Evolutionary conservation across 129 eudicot species (phyloP).

Genomic region (Escallonia herrerae): DNA sequence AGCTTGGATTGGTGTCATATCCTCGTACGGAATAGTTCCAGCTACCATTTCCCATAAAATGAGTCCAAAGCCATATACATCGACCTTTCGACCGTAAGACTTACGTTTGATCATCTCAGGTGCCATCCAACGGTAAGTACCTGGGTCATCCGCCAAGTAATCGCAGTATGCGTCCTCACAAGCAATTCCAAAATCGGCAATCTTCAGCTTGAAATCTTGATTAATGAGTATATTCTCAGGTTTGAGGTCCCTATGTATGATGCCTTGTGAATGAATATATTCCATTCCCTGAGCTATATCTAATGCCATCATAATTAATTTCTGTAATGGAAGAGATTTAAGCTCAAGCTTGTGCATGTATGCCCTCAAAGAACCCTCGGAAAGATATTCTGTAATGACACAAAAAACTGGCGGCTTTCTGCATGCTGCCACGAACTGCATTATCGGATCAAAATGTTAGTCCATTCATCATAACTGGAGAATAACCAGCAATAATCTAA

Average conservation of each 20-base stretch:
- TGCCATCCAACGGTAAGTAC: conserved; percentile 99
- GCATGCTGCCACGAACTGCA: conserved; percentile 77
- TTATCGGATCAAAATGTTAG: neutral
- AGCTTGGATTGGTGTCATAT: conserved; percentile 90
- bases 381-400: conserved; percentile 73
- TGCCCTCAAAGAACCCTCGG: conserved; percentile 88
- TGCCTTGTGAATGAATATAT: conserved; percentile 81
- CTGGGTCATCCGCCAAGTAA: conserved; percentile 78
- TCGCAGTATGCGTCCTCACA: conserved; percentile 79
- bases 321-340: conserved; percentile 47
- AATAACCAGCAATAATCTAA: neutral
- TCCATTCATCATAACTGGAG: neutral
- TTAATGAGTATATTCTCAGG: conserved; percentile 81
- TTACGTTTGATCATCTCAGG: conserved; percentile 95
- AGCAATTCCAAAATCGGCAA: conserved; percentile 94
- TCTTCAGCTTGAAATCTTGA: conserved; percentile 59
- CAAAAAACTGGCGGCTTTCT: conserved; percentile 80
- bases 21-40: conserved; percentile 87
- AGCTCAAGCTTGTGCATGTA: conserved; percentile 83
- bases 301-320: conserved; percentile 52
- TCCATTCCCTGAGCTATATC: conserved; percentile 94
- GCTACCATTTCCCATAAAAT: conserved; percentile 93
- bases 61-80: conserved; percentile 89
- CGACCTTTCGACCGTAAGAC: conserved; percentile 81
- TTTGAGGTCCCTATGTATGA: conserved; percentile 87